phyloP scores from a whole-genome alignment of 495 filamentous ascomycete species.

The Neurospora tetraspora region DNA sequence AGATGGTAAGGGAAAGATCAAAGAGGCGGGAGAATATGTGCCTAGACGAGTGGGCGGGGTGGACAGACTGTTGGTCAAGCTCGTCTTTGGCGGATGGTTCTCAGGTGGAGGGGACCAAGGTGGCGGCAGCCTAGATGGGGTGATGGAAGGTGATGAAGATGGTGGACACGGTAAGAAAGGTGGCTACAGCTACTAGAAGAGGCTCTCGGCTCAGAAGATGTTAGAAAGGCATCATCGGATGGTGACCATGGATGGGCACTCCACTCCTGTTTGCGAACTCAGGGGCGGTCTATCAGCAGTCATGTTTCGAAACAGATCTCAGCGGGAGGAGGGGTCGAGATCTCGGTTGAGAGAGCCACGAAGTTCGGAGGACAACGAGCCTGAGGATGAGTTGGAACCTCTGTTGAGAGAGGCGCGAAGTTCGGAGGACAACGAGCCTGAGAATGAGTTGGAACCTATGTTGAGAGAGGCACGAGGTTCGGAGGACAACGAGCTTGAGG shows the following conservation, averaged over 20 bases:
- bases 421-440: not conserved
- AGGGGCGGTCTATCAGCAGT: not conserved
- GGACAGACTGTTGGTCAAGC: slow-evolving; percentile 73
- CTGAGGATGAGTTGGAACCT: not conserved
- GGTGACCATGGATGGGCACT: not conserved
- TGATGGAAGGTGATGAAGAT: not conserved
- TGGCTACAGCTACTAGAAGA: not conserved
- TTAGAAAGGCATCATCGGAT: not conserved
- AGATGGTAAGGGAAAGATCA: slow-evolving; percentile 3
- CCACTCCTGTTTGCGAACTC: not conserved
- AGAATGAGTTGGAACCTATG: not conserved
- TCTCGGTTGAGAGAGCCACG: not conserved
- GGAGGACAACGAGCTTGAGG: not conserved
- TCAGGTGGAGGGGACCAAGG: slow-evolving; percentile 6
- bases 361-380: not conserved
- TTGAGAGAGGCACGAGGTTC: not conserved
- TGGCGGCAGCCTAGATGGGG: not conserved
- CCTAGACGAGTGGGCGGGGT: slow-evolving; percentile 60
- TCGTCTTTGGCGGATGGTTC: slow-evolving; percentile 56
- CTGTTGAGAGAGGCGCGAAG: not conserved
- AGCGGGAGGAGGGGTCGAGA: not conserved
- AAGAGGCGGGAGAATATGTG: slow-evolving; percentile 34
- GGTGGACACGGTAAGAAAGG: not conserved
- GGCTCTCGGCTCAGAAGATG: not conserved
- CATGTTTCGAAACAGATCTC: not conserved